Evolutionary conservation across 2,329 filamentous ascomycete species (phyloP).

Genomic region (Fusarium transvaalense): DNA sequence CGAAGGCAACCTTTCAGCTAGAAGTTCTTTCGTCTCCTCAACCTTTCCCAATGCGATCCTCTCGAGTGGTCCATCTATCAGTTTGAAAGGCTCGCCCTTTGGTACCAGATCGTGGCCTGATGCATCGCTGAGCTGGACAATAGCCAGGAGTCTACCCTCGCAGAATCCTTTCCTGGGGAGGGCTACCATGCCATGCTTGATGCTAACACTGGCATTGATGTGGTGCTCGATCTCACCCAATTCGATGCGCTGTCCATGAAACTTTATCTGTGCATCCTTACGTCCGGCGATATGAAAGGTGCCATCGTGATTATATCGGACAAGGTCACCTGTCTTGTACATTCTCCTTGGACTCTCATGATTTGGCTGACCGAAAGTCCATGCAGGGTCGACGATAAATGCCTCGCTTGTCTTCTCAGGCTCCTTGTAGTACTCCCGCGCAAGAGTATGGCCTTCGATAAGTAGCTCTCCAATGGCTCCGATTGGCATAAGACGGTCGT

Average conservation of each 20-base stretch:
- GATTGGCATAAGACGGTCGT: slow-evolving; percentile 47
- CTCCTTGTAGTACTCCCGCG: slow-evolving; percentile 63
- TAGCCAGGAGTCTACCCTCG: slow-evolving; percentile 28
- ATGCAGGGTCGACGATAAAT: slow-evolving; percentile 44
- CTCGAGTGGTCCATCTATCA: slow-evolving; percentile 17
- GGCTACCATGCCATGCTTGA: slow-evolving; percentile 44
- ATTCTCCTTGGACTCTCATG: not conserved
- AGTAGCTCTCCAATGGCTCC: slow-evolving; percentile 53
- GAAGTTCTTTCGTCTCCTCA: slow-evolving; percentile 26
- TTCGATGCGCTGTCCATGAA: slow-evolving; percentile 53
- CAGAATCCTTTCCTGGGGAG: slow-evolving; percentile 32
- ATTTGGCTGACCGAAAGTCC: slow-evolving; percentile 8
- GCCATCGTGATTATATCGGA: slow-evolving; percentile 47
- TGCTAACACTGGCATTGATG: slow-evolving; percentile 32
- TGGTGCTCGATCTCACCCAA: slow-evolving; percentile 51
- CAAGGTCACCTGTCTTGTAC: slow-evolving; percentile 46
- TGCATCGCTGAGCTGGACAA: slow-evolving; percentile 26
- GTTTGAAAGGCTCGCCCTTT: slow-evolving; percentile 23
- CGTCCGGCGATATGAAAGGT: slow-evolving; percentile 45
- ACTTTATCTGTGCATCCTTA: slow-evolving; percentile 51
- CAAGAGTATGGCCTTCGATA: slow-evolving; percentile 57
- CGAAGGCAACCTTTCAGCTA: slow-evolving; percentile 28
- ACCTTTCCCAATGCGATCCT: slow-evolving; percentile 9
- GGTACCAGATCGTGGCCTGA: slow-evolving; percentile 19
- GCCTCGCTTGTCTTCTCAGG: slow-evolving; percentile 50